Evolutionary conservation across 2,329 filamentous ascomycete genomes (phyloP).

Genomic region (Penicillium vulpinum): DNA sequence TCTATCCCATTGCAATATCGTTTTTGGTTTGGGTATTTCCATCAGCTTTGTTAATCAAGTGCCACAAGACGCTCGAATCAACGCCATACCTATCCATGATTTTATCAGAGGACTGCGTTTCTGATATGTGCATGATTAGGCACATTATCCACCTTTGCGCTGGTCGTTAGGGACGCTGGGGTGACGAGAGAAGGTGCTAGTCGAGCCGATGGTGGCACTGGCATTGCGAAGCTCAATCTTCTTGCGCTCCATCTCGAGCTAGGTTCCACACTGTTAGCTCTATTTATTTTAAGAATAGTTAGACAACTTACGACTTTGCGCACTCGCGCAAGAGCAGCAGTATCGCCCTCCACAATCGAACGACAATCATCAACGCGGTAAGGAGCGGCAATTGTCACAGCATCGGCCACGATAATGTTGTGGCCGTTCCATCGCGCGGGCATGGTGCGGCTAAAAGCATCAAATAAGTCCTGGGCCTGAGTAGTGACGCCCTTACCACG

Average conservation of each 20-base stretch:
- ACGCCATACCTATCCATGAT: slow-evolving; percentile 9
- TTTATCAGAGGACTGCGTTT: background rate
- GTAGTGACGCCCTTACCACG: slow-evolving; percentile 61
- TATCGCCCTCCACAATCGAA: slow-evolving; percentile 41
- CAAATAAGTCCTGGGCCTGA: slow-evolving; percentile 64
- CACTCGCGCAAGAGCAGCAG: slow-evolving; percentile 45
- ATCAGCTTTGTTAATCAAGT: slow-evolving; percentile 12
- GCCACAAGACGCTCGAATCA: slow-evolving; percentile 57
- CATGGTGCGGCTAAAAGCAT: slow-evolving; percentile 61
- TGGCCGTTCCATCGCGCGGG: slow-evolving; percentile 61
- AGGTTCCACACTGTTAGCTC: slow-evolving; percentile 3
- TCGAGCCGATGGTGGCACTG: slow-evolving; percentile 39
- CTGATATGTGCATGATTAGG: background rate
- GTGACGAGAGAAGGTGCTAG: slow-evolving; percentile 30
- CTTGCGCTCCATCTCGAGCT: slow-evolving; percentile 52
- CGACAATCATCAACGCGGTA: slow-evolving; percentile 59
- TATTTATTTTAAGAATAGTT: background rate
- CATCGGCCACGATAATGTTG: slow-evolving; percentile 61
- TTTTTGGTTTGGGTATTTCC: slow-evolving; percentile 18
- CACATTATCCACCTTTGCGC: slow-evolving; percentile 25
- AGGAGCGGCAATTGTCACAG: slow-evolving; percentile 59
- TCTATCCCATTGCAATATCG: slow-evolving; percentile 6
- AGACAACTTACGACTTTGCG: slow-evolving; percentile 49
- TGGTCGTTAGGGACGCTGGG: slow-evolving; percentile 16
- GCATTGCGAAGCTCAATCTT: slow-evolving; percentile 48